Conservation (phyloP, 768 basidiomycete genomes). For the Leccinum subgranulosum region DNA sequence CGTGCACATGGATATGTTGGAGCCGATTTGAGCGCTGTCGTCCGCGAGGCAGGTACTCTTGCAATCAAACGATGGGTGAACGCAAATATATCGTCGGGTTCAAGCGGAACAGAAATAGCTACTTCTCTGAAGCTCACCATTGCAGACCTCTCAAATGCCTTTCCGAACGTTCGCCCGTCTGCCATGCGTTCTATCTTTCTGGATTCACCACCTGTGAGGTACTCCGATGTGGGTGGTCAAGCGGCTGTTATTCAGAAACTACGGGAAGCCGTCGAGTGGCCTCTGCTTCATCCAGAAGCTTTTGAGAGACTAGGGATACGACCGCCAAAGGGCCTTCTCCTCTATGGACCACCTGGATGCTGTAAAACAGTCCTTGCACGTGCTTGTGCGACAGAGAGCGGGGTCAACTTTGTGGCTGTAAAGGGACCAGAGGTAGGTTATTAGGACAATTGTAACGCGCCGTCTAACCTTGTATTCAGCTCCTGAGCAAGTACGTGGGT, state of each 20-base stretch:
- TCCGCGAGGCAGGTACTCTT: slow-evolving; percentile 88
- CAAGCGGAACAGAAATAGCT: slow-evolving; percentile 6
- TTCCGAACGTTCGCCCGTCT: slow-evolving; percentile 83
- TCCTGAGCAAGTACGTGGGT: slow-evolving; percentile 95
- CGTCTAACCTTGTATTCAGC: slow-evolving; percentile 41
- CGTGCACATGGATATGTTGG: slow-evolving; percentile 96
- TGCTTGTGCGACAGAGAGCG: slow-evolving; percentile 90
- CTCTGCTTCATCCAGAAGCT: slow-evolving; percentile 78
- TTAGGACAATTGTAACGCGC: not conserved
- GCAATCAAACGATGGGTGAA: slow-evolving; percentile 84
- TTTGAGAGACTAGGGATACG: slow-evolving; percentile 85
- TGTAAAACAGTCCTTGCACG: slow-evolving; percentile 93
- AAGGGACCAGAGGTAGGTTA: slow-evolving; percentile 89
- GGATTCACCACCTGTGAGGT: slow-evolving; percentile 78
- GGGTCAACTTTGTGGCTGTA: slow-evolving; percentile 94
- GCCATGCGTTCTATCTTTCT: slow-evolving; percentile 93
- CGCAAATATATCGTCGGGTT: slow-evolving; percentile 5
- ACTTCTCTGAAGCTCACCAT: slow-evolving; percentile 44
- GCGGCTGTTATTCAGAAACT: slow-evolving; percentile 76
- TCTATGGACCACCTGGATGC: slow-evolving; percentile 97
- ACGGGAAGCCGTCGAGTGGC: slow-evolving; percentile 94
- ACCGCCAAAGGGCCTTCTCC: slow-evolving; percentile 84
- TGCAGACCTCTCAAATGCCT: slow-evolving; percentile 63
- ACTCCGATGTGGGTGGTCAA: slow-evolving; percentile 91
- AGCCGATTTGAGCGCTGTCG: slow-evolving; percentile 88